Conservation (phyloP, 345 rosid genomes). For the Brassica cretica region DNA sequence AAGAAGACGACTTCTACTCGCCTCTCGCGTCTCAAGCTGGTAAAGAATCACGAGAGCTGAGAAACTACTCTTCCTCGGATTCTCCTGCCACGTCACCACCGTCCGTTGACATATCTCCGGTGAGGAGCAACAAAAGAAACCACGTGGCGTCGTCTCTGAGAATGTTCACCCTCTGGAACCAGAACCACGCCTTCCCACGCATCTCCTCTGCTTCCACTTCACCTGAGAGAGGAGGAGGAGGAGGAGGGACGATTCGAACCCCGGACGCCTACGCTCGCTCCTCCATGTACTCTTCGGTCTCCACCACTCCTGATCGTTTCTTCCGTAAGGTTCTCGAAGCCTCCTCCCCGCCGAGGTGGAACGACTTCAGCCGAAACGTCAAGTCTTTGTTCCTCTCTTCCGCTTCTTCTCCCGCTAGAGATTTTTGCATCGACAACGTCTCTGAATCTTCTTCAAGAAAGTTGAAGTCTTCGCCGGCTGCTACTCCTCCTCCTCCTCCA, state of each 20-base stretch:
- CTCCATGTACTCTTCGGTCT: conserved; percentile 42
- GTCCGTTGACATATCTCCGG: conserved; percentile 41
- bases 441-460: conserved; percentile 39
- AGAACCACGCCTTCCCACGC: conserved; percentile 30
- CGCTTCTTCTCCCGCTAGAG: conserved; percentile 39
- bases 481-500: conserved; percentile 34
- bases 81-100: conserved; percentile 78
- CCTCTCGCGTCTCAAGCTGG: conserved; percentile 72
- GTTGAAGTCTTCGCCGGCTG: conserved; percentile 26
- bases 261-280: conserved; percentile 37
- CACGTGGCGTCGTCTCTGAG: conserved; percentile 33
- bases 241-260: conserved; percentile 22
- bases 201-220: conserved; percentile 55
- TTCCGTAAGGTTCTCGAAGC: conserved; percentile 29
- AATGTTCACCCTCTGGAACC: conserved; percentile 38
- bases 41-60: conserved; percentile 49
- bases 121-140: conserved; percentile 34
- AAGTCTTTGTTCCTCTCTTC: conserved; percentile 44
- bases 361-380: conserved; percentile 37
- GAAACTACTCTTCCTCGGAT: conserved; percentile 49
- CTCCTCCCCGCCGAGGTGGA: conserved; percentile 40
- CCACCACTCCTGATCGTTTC: conserved; percentile 45
- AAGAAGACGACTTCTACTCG: conserved; percentile 74
- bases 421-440: conserved; percentile 30
- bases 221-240: conserved; percentile 45